These are phyloP conservation scores for Saturnispora bothae DNA, from an alignment of 805 yeast genomes.

Conservation along the genomic window DNA sequence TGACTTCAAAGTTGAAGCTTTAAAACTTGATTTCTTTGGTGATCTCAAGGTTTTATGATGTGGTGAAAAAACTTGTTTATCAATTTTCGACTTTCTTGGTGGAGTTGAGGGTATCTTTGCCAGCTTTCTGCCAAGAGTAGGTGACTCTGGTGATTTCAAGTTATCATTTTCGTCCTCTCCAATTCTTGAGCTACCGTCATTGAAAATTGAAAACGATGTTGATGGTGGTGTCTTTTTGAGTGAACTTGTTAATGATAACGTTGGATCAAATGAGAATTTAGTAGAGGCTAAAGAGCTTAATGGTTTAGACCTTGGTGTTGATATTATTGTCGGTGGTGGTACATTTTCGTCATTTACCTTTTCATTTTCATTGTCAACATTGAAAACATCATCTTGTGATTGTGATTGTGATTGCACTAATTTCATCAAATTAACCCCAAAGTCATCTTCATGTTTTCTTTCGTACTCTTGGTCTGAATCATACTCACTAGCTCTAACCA, in stretches of 20 bases:
- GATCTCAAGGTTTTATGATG: conserved; percentile 17
- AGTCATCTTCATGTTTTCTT: conserved; percentile 25
- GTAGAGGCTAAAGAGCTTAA: too few relatives aligned
- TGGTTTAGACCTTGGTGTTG: neutral
- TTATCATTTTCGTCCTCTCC: neutral
- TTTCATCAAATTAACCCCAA: conserved; percentile 5
- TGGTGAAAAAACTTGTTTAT: conserved; percentile 29
- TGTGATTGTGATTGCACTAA: too few relatives aligned
- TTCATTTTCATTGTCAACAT: too few relatives aligned
- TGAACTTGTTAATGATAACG: conserved; percentile 1
- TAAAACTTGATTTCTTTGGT: conserved; percentile 27
- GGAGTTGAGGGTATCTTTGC: neutral
- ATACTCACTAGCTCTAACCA: conserved; percentile 13
- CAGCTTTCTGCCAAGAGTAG: neutral
- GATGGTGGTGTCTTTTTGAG: neutral
- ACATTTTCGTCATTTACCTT: too few relatives aligned
- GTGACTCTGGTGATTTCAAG: neutral
- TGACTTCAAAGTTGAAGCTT: conserved; percentile 20
- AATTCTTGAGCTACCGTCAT: neutral
- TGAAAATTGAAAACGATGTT: conserved; percentile 4
- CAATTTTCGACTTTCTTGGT: neutral
- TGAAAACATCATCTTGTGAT: too few relatives aligned
- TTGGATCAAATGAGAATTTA: neutral
- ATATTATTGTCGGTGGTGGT: too few relatives aligned
- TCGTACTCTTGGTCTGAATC: conserved; percentile 9